Evolutionary conservation across 345 rosid species (phyloP).

Genomic region (Gossypium australe): DNA sequence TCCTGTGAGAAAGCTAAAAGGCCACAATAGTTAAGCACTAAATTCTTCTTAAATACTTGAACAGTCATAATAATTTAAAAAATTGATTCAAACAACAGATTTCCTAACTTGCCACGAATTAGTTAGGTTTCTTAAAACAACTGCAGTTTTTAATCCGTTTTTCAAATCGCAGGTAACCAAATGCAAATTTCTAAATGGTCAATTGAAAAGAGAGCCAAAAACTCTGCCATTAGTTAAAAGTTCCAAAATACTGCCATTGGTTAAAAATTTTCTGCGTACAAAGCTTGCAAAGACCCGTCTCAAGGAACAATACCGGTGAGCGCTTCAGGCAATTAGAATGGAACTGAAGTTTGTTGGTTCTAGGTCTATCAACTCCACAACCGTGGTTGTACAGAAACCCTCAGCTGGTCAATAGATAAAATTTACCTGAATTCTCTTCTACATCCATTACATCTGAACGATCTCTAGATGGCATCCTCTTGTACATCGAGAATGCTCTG

Average conservation of each 20-base stretch:
- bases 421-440: constrained; percentile 63
- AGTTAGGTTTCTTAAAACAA: neutral
- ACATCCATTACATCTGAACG: constrained; percentile 33
- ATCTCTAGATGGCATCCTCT: constrained; percentile 68
- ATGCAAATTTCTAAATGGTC: neutral
- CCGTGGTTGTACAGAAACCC: neutral
- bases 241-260: neutral
- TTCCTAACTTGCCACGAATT: neutral
- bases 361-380: constrained; percentile 1
- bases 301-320: neutral
- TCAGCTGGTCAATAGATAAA: constrained; percentile 2
- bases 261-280: neutral
- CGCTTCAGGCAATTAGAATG: constrained; percentile 1
- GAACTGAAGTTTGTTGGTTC: neutral
- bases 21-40: constrained; percentile 12
- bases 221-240: neutral
- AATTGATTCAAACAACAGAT: neutral
- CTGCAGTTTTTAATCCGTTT: neutral
- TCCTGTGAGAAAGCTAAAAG: constrained; percentile 47
- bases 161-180: neutral
- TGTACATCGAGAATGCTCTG: constrained; percentile 50
- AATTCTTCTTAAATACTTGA: constrained; percentile 3
- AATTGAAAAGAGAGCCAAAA: neutral
- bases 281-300: neutral
- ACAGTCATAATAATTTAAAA: neutral